These are phyloP conservation scores for Rosellinia necatrix DNA, from an alignment of 2,329 filamentous ascomycete genomes.

Conservation along the genomic window DNA sequence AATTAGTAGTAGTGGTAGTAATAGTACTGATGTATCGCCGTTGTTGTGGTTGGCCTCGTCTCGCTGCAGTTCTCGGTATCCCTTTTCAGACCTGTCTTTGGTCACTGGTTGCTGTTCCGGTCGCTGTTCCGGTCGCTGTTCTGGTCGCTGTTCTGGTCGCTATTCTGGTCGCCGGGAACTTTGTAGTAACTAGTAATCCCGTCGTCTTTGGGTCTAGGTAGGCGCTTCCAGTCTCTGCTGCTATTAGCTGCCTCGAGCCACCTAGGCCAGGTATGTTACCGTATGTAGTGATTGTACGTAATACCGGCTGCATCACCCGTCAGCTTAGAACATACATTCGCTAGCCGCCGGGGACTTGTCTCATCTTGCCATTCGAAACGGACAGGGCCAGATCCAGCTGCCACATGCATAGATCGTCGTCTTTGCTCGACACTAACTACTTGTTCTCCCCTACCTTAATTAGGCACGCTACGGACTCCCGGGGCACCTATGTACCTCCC, in stretches of 20 bases:
- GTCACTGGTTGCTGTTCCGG: background rate
- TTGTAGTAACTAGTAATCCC: too few relatives aligned
- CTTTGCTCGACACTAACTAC: too few relatives aligned
- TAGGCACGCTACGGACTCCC: too few relatives aligned
- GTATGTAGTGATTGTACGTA: background rate
- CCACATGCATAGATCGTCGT: slow-evolving; percentile 15
- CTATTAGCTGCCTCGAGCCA: background rate
- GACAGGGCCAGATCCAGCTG: slow-evolving; percentile 17
- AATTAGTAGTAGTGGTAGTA: too few relatives aligned
- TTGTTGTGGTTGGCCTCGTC: background rate
- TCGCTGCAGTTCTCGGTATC: slow-evolving; percentile 4
- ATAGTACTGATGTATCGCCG: too few relatives aligned
- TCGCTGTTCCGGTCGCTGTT: too few relatives aligned
- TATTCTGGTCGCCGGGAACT: too few relatives aligned
- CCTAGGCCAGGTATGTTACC: too few relatives aligned
- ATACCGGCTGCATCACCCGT: slow-evolving; percentile 1
- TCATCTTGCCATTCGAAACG: slow-evolving; percentile 36
- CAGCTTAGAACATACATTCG: slow-evolving; percentile 10
- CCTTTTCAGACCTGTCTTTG: background rate
- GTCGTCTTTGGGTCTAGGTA: too few relatives aligned
- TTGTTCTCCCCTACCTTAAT: too few relatives aligned
- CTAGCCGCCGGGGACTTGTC: slow-evolving; percentile 36
- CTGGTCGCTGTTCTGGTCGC: too few relatives aligned
- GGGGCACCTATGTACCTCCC: background rate
- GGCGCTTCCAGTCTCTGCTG: slow-evolving; percentile 3